A percentile compares a stretch with the other conserved stretches of the same genome.
Evolutionary conservation across 2,329 filamentous ascomycete species (phyloP).

Genomic region (Diaporthe citri): DNA sequence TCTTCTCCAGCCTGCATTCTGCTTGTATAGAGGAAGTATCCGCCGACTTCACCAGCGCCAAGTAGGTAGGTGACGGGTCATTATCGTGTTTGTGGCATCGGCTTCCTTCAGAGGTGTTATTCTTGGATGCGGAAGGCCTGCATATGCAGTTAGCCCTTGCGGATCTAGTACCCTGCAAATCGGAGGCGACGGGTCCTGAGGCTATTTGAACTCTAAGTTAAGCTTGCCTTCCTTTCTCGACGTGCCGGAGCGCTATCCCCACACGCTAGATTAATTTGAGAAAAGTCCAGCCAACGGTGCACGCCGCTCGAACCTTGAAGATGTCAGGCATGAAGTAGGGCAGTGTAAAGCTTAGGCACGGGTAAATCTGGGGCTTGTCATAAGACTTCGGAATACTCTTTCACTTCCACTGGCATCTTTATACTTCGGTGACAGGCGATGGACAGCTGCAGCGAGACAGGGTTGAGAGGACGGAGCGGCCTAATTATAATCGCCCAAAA

Average conservation of each 20-base stretch:
- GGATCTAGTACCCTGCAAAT: background rate
- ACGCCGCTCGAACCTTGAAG: background rate
- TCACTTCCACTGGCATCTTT: background rate
- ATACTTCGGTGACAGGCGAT: background rate
- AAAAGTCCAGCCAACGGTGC: background rate
- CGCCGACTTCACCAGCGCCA: slow-evolving; percentile 10
- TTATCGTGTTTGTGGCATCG: background rate
- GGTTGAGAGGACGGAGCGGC: too few relatives aligned
- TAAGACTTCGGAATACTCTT: background rate
- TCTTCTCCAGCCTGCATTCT: too few relatives aligned
- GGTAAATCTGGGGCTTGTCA: background rate
- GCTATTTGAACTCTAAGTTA: background rate
- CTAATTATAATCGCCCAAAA: background rate
- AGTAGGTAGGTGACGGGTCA: background rate
- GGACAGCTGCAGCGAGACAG: background rate
- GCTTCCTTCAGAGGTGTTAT: background rate
- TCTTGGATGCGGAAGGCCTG: background rate
- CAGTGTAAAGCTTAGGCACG: background rate
- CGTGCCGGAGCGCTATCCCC: background rate
- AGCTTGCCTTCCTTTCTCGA: background rate
- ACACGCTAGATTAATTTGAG: slow-evolving; percentile 2
- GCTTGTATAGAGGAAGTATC: background rate
- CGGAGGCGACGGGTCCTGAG: too few relatives aligned
- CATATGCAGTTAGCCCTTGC: background rate
- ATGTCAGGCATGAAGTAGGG: background rate